Conservation (phyloP, 257 asterid genomes). For the Gardenia jasminoides region DNA sequence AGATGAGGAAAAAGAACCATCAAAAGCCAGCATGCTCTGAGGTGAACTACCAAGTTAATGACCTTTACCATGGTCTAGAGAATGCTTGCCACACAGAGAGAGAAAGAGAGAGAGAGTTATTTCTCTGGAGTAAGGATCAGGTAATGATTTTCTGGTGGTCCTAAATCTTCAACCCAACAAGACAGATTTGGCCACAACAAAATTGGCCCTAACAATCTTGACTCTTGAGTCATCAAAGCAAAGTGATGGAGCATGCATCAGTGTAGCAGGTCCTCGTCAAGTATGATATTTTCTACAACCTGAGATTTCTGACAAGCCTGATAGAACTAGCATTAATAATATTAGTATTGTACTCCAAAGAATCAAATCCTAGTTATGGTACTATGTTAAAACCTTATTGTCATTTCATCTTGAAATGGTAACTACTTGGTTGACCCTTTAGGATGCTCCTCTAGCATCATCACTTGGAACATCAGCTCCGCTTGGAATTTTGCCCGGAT, state of each 20-base stretch:
- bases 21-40: too few relatives aligned
- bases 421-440: slow-evolving; percentile 6
- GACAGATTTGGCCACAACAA: neutral
- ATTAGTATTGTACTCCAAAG: neutral
- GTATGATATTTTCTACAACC: neutral
- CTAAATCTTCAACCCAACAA: neutral
- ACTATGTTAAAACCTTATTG: too few relatives aligned
- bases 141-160: too few relatives aligned
- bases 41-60: too few relatives aligned
- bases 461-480: slow-evolving; percentile 69
- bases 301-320: neutral
- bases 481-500: slow-evolving; percentile 64
- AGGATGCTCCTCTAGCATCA: slow-evolving; percentile 21
- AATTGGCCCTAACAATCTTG: neutral
- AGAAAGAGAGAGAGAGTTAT: too few relatives aligned
- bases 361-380: neutral
- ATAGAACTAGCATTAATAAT: neutral
- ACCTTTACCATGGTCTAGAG: too few relatives aligned
- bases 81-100: too few relatives aligned
- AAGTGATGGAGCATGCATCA: neutral
- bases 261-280: neutral
- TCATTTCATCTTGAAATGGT: neutral
- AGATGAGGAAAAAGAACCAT: too few relatives aligned
- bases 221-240: neutral
- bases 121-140: too few relatives aligned